Percentiles rank a stretch among this genome's conserved stretches.
phyloP scores from a whole-genome alignment of 1,284 basidiomycete genomes.

The Entoloma clypeatum region DNA sequence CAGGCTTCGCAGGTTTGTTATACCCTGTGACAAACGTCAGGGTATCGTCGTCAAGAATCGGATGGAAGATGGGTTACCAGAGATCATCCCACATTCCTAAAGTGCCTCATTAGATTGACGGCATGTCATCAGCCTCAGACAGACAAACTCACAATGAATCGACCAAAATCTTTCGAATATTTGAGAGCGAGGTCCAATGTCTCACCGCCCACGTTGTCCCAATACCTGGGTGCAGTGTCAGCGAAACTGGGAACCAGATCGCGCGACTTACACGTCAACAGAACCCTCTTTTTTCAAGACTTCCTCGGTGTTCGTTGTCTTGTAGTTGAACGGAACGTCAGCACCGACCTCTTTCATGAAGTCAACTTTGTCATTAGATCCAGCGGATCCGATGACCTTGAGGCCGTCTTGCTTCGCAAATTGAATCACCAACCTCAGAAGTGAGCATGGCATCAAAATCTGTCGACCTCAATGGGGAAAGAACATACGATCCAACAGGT shows the following conservation, averaged over 20 bases:
- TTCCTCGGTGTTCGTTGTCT: slow-evolving; percentile 45
- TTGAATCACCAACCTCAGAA: slow-evolving; percentile 43
- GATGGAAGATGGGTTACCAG: slow-evolving; percentile 7
- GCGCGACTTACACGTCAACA: slow-evolving; percentile 43
- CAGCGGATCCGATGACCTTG: slow-evolving; percentile 72
- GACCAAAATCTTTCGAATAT: slow-evolving; percentile 19
- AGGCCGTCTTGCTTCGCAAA: slow-evolving; percentile 59
- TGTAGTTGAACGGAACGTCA: slow-evolving; percentile 75
- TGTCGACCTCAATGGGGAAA: no score
- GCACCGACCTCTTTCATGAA: slow-evolving; percentile 62
- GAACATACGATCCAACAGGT: no score
- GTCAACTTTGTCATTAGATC: slow-evolving; percentile 63
- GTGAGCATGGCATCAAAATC: neutral
- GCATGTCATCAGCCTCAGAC: neutral
- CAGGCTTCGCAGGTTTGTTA: slow-evolving; percentile 5
- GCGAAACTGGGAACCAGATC: neutral
- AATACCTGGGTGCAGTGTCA: slow-evolving; percentile 29
- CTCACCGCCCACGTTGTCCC: slow-evolving; percentile 54
- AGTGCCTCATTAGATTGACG: neutral
- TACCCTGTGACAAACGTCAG: slow-evolving; percentile 12
- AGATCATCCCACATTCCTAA: slow-evolving; percentile 19
- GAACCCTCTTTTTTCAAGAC: slow-evolving; percentile 56
- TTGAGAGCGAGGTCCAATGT: slow-evolving; percentile 58
- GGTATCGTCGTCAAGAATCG: neutral
- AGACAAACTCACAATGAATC: slow-evolving; percentile 15